Evolutionary conservation across 306 rosid species (phyloP), one percentile per base, ranked within the genome.

Genomic region (Mimosa bimucronata): DNA sequence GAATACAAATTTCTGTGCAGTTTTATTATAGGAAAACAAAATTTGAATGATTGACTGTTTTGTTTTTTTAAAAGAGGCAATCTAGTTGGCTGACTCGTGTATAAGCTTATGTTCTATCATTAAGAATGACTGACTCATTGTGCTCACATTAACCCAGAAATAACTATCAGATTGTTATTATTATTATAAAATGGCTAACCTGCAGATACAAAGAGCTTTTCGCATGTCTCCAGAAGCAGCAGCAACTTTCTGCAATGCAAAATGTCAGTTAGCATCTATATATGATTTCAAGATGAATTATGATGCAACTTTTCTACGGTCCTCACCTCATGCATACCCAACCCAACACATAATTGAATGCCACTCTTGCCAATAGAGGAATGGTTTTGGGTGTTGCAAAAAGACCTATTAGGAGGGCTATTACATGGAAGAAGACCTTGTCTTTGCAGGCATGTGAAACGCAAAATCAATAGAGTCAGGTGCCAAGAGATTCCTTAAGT

Each of bases 191-290:
- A 79, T 60, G 81, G 80, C 96, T 80, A 6, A 91, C 98, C 98
- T 85, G 89, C 96, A 91, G 73, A 95, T 84, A 78, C 86, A 85
- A 26, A 92, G 98, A 73, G 97, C 98, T 82, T 89, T 92, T 58
- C 99, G 88, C 99, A 93, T 95, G 85, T 95, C 99, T 67, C 99
- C 99, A 66, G 96, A 92, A 79, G 91, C 91, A 26, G 97, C 94
- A 66, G 97, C 97, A 74, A 95, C 96, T 95, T 91, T 95, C 99
- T 95, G 98, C 82, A 81, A 81, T 25, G 66, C 46, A 37, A 7
- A 58, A 5, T 25, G 12, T 66, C 14, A 66, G 74, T 86, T 77
- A 86, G 74, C 64, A 71, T 71, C 46, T 12, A 19, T 37, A 14
- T 38, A 84, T 74, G 42, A 65, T 55, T 77, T 50, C 55, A 79